phyloP scores from a whole-genome alignment of 176 grass and related monocot genomes.

The Aegilops bicornis region DNA sequence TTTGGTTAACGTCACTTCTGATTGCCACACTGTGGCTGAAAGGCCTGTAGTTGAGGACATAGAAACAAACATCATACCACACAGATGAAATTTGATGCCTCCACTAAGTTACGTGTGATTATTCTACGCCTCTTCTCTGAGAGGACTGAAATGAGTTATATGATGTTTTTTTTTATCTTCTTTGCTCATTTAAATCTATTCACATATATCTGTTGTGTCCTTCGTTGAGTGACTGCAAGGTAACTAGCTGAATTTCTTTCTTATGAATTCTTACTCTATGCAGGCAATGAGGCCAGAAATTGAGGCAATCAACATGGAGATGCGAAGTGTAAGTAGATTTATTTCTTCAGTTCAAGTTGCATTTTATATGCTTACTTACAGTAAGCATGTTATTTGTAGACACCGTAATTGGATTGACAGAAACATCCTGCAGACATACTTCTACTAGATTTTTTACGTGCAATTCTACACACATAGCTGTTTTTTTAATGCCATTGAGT shows the following conservation, averaged over 20 bases:
- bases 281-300: constrained; percentile 73
- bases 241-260: not conserved
- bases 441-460: not conserved
- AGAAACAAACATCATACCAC: not conserved
- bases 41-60: not conserved
- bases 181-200: not conserved
- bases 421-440: not conserved
- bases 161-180: not conserved
- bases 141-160: not conserved
- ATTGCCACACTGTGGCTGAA: not conserved
- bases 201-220: not conserved
- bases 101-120: not conserved
- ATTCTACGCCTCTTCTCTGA: not conserved
- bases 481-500: not conserved
- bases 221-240: not conserved
- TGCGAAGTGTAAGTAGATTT: constrained; percentile 54
- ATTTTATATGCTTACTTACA: not conserved
- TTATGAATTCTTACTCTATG: constrained; percentile 14
- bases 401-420: not conserved
- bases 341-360: not conserved
- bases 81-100: not conserved
- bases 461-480: not conserved
- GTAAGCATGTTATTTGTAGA: not conserved
- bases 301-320: constrained; percentile 57
- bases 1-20: not conserved